Evolutionary conservation across 2,329 filamentous ascomycete genomes (phyloP).

Genomic region (Aureobasidium sp.): DNA sequence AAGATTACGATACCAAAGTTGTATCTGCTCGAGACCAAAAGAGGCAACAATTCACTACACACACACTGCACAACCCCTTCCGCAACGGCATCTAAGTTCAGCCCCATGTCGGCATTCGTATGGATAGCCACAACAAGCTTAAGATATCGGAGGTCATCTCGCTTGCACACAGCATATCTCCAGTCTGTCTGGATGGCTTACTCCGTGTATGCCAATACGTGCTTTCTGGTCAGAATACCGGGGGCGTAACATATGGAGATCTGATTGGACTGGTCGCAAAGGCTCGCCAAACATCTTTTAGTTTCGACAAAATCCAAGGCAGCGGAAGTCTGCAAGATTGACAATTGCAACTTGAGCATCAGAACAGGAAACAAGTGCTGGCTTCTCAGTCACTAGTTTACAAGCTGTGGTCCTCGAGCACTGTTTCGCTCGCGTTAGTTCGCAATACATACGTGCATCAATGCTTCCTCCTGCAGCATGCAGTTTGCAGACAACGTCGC

Average conservation of each 20-base stretch:
- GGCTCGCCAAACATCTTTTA: not conserved
- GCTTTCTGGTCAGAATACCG: no score
- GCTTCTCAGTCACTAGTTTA: not conserved
- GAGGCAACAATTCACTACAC: no score
- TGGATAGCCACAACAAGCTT: no score
- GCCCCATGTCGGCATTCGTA: no score
- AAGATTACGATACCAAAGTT: no score
- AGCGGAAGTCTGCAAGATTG: not conserved
- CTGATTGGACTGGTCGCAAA: not conserved
- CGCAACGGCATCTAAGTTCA: no score
- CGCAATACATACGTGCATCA: not conserved
- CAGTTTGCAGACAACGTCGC: not conserved
- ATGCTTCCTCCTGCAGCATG: not conserved
- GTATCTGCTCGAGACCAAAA: no score
- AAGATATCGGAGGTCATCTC: no score
- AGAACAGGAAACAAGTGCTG: not conserved
- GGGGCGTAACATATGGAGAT: not conserved
- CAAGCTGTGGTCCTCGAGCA: not conserved
- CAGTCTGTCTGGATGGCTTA: no score
- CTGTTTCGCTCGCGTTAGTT: not conserved
- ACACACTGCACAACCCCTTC: no score
- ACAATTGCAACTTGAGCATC: not conserved
- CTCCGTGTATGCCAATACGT: no score
- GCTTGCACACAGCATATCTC: no score
- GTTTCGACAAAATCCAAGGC: not conserved